Conservation (phyloP, 2,329 filamentous ascomycete species). For the Chalara sp. region DNA sequence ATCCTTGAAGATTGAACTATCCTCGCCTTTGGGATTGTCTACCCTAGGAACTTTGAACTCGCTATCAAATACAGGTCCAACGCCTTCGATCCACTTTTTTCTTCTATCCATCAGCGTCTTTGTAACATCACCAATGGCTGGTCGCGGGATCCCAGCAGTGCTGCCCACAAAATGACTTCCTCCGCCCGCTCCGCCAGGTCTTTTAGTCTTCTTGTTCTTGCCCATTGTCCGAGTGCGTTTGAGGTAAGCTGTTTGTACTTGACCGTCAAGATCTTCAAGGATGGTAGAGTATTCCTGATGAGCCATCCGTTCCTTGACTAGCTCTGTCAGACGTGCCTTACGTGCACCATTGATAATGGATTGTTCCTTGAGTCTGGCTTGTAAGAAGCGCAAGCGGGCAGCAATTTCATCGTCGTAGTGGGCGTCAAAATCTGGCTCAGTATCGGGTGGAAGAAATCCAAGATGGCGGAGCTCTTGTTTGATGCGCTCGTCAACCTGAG, state of each 20-base stretch:
- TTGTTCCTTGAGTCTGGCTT: conserved; percentile 74
- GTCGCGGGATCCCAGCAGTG: conserved; percentile 58
- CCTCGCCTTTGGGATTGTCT: conserved; percentile 11
- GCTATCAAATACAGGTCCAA: conserved; percentile 77
- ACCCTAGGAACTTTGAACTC: neutral
- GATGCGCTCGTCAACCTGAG: conserved; percentile 81
- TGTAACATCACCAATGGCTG: conserved; percentile 84
- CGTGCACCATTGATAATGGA: conserved; percentile 85
- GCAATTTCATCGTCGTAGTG: conserved; percentile 94
- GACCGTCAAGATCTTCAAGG: conserved; percentile 88
- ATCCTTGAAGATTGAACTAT: conserved; percentile 66
- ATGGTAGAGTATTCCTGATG: conserved; percentile 97
- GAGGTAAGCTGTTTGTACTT: conserved; percentile 90
- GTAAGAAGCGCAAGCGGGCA: conserved; percentile 78
- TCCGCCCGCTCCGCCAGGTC: conserved; percentile 67
- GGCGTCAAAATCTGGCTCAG: conserved; percentile 71
- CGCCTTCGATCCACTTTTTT: conserved; percentile 81
- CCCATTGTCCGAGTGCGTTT: conserved; percentile 93
- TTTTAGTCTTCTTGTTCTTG: conserved; percentile 87
- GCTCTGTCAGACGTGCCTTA: conserved; percentile 77
- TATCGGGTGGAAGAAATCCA: conserved; percentile 70
- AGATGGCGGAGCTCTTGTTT: conserved; percentile 88
- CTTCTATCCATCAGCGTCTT: conserved; percentile 89
- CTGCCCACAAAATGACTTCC: conserved; percentile 56
- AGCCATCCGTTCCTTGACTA: conserved; percentile 88